These are phyloP conservation scores for Scheffersomyces segobiensis DNA, from an alignment of 1,139 yeast species.

Conservation along the genomic window DNA sequence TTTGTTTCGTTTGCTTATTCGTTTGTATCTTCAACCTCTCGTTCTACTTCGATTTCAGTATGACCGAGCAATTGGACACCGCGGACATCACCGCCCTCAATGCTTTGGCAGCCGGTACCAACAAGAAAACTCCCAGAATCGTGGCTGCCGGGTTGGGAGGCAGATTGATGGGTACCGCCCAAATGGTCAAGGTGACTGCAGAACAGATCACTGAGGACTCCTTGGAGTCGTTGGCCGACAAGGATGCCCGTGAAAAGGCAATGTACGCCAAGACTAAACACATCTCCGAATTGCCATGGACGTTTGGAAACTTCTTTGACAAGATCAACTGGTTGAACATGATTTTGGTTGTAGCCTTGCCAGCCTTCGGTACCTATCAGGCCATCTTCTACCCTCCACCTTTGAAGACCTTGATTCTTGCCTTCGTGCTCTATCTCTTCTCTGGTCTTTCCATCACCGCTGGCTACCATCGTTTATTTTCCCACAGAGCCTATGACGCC, in stretches of 20 bases:
- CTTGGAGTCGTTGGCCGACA: constrained; percentile 49
- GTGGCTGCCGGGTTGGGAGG: constrained; percentile 82
- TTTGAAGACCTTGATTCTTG: constrained; percentile 58
- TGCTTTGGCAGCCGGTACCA: constrained; percentile 87
- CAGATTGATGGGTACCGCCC: constrained; percentile 75
- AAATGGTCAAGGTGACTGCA: constrained; percentile 65
- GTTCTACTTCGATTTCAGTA: neutral
- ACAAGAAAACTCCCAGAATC: constrained; percentile 65
- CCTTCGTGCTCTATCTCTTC: constrained; percentile 61
- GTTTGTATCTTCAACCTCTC: neutral
- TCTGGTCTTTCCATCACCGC: constrained; percentile 94
- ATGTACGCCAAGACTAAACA: constrained; percentile 56
- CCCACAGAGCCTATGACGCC: constrained; percentile 88
- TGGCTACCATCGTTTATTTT: constrained; percentile 86
- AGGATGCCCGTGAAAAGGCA: constrained; percentile 54
- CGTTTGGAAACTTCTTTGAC: constrained; percentile 74
- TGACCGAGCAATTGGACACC: constrained; percentile 39
- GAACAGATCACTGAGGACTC: constrained; percentile 59
- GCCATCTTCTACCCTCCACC: constrained; percentile 55
- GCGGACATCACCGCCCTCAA: constrained; percentile 76
- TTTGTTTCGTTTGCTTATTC: neutral
- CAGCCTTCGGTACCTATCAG: constrained; percentile 58
- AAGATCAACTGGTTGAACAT: constrained; percentile 95
- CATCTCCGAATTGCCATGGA: constrained; percentile 93
- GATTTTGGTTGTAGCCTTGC: constrained; percentile 71